Percentiles rank a stretch among this genome's conserved stretches.
Conservation (phyloP, 768 basidiomycete genomes). For the Mycena galericulata region DNA sequence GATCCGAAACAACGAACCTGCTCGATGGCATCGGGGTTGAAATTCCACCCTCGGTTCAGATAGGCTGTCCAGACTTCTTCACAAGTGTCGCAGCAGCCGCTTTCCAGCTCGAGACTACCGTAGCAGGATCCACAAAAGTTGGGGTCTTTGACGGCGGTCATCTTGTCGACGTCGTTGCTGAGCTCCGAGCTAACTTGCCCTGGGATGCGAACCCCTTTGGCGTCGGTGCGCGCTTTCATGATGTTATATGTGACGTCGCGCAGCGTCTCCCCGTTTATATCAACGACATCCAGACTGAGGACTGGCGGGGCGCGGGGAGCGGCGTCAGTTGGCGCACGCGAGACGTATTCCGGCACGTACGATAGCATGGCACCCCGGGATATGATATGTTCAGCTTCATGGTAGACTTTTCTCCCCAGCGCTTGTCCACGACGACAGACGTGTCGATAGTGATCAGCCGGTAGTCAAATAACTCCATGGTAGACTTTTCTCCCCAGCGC, state of each 20-base stretch:
- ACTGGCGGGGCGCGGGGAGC: slow-evolving; percentile 69
- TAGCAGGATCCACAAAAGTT: slow-evolving; percentile 97
- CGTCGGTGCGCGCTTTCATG: slow-evolving; percentile 81
- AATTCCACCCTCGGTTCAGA: slow-evolving; percentile 95
- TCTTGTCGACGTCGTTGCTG: slow-evolving; percentile 88
- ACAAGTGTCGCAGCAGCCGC: slow-evolving; percentile 95
- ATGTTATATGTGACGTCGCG: slow-evolving; percentile 92
- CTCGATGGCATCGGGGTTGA: slow-evolving; percentile 92
- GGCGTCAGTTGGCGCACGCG: slow-evolving; percentile 18
- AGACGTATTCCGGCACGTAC: slow-evolving; percentile 60
- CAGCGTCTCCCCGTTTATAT: slow-evolving; percentile 96
- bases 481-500: too few species aligned
- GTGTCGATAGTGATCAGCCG: slow-evolving; percentile 88
- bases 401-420: slow-evolving; percentile 93
- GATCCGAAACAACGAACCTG: slow-evolving; percentile 69
- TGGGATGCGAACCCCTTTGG: slow-evolving; percentile 68
- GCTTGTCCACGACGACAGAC: slow-evolving; percentile 91
- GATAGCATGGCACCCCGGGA: slow-evolving; percentile 96
- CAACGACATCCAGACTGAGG: slow-evolving; percentile 96
- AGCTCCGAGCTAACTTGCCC: slow-evolving; percentile 71
- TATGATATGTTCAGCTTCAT: slow-evolving; percentile 95
- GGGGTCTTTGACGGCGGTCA: slow-evolving; percentile 68
- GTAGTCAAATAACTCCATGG: slow-evolving; percentile 97
- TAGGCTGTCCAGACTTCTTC: slow-evolving; percentile 95
- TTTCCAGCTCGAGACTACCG: slow-evolving; percentile 80